Percentiles rank a stretch among this genome's conserved stretches.
phyloP scores from a whole-genome alignment of 352 stramenopile genomes.

The Phytophthora foliorum region DNA sequence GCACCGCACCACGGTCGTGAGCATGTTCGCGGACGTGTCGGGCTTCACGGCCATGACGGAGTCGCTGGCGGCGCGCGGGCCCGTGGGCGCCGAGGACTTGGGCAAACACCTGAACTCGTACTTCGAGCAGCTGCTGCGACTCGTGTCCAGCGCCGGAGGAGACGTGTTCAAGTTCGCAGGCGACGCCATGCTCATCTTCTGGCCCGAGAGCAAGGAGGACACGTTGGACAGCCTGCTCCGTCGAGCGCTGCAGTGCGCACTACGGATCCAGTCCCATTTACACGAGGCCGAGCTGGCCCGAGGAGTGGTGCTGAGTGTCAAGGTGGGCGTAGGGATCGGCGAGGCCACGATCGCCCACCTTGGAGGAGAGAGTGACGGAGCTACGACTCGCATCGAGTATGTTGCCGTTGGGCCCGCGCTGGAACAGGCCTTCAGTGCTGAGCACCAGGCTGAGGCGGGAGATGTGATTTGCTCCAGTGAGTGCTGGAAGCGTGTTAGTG shows the following conservation, averaged over 20 bases:
- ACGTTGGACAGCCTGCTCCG: conserved; percentile 85
- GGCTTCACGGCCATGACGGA: conserved; percentile 96
- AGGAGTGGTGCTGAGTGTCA: conserved; percentile 93
- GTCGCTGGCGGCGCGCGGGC: conserved; percentile 86
- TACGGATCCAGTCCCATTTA: conserved; percentile 92
- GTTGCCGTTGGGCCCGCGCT: conserved; percentile 92
- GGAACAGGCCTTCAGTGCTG: conserved; percentile 90
- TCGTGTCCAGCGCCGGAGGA: conserved; percentile 82
- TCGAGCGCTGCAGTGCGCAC: conserved; percentile 89
- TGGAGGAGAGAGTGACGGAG: conserved; percentile 87
- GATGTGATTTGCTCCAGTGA: conserved; percentile 92
- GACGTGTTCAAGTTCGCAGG: conserved; percentile 97
- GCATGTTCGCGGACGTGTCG: conserved; percentile 95
- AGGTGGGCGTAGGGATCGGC: conserved; percentile 94
- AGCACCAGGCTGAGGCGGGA: conserved; percentile 89
- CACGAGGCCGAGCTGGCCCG: conserved; percentile 87
- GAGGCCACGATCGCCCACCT: conserved; percentile 90
- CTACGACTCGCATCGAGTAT: conserved; percentile 91
- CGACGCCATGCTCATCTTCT: conserved; percentile 97
- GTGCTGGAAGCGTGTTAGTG: conserved; percentile 77
- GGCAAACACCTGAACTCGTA: conserved; percentile 95
- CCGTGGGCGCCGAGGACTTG: conserved; percentile 91
- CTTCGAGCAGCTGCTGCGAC: conserved; percentile 88
- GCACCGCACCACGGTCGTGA: conserved; percentile 84
- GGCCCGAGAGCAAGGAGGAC: conserved; percentile 92